phyloP scores from a whole-genome alignment of 73 alveolate species.

The Halteria grandinella region DNA sequence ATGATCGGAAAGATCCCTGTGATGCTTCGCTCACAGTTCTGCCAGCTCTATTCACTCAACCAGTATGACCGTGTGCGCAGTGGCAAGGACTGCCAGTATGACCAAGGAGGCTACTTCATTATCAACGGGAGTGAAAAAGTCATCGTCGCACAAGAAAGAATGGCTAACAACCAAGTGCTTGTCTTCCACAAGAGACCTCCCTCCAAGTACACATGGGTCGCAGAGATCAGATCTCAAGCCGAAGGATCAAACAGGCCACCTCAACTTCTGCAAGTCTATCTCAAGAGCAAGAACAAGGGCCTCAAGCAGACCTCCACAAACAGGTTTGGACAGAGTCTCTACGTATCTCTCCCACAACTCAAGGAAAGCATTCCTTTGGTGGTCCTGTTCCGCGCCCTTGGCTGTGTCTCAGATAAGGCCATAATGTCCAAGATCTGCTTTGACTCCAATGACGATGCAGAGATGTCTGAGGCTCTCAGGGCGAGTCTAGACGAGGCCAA shows the following conservation, averaged over 20 bases:
- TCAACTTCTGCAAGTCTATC: constrained; percentile 67
- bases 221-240: constrained; percentile 85
- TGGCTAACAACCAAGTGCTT: constrained; percentile 97
- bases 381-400: constrained; percentile 94
- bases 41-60: constrained; percentile 71
- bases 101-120: constrained; percentile 98
- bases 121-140: constrained; percentile 98
- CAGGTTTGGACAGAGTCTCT: constrained; percentile 80
- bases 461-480: constrained; percentile 90
- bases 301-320: neutral
- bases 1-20: constrained; percentile 90
- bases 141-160: constrained; percentile 97
- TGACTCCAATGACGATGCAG: constrained; percentile 85
- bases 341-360: constrained; percentile 90
- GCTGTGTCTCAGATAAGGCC: constrained; percentile 91
- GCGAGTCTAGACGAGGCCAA: constrained; percentile 84
- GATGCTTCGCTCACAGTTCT: constrained; percentile 90
- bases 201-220: constrained; percentile 89
- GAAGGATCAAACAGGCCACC: constrained; percentile 85
- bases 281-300: constrained; percentile 69
- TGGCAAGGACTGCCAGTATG: constrained; percentile 90
- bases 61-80: constrained; percentile 77
- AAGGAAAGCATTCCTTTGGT: constrained; percentile 92
- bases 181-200: constrained; percentile 93
- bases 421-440: constrained; percentile 90